Conservation (phyloP, 2,329 filamentous ascomycete species). For the Rachicladosporium sp. region DNA sequence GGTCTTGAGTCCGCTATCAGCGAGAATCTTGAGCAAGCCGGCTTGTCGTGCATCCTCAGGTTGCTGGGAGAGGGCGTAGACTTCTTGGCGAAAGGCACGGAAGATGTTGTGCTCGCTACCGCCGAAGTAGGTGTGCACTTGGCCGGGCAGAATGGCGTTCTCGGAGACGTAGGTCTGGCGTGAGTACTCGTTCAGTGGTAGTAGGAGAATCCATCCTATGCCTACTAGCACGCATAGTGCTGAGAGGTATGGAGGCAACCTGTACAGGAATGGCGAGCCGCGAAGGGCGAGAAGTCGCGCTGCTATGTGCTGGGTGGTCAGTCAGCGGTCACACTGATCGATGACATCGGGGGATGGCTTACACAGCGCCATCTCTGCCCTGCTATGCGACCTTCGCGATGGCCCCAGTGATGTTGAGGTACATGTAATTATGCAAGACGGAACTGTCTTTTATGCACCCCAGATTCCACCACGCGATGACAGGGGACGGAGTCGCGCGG, state of each 20-base stretch:
- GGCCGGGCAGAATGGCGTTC: constrained; percentile 86
- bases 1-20: constrained; percentile 70
- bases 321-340: constrained; percentile 7
- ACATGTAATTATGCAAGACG: too few species aligned
- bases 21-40: constrained; percentile 62
- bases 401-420: background rate
- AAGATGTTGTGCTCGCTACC: constrained; percentile 94
- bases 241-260: constrained; percentile 78
- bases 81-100: constrained; percentile 75
- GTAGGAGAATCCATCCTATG: constrained; percentile 75
- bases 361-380: constrained; percentile 18
- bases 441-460: too few species aligned
- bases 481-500: too few species aligned
- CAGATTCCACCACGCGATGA: too few species aligned
- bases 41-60: constrained; percentile 24
- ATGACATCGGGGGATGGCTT: constrained; percentile 4
- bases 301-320: constrained; percentile 14
- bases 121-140: constrained; percentile 95
- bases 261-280: constrained; percentile 68
- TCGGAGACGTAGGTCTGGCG: constrained; percentile 92
- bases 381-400: background rate
- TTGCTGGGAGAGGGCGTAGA: constrained; percentile 47
- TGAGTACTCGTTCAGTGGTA: constrained; percentile 84
- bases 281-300: constrained; percentile 56
- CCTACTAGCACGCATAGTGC: constrained; percentile 74